A percentile compares a stretch with the other conserved stretches of the same genome.
Evolutionary conservation across 2,329 filamentous ascomycete genomes (phyloP).

Genomic region (Paecilomyces dactylethromorphus): DNA sequence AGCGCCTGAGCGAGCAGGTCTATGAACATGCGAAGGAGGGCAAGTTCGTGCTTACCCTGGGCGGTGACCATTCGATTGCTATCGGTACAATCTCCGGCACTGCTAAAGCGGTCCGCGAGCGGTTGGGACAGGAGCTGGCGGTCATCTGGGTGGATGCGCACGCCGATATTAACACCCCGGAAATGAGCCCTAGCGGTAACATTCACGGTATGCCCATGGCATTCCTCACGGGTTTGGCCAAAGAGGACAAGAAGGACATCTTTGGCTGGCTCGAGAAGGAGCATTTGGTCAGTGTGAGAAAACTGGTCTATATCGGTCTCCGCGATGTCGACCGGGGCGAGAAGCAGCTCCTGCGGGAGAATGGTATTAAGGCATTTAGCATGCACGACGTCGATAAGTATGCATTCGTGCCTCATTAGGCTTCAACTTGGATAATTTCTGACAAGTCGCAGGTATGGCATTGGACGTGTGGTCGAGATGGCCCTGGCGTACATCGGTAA

Average conservation of each 20-base stretch:
- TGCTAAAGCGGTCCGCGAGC: constrained; percentile 77
- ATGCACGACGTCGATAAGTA: constrained; percentile 97
- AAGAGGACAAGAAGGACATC: constrained; percentile 65
- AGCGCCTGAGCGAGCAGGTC: constrained; percentile 72
- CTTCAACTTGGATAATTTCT: not conserved
- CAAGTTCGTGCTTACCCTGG: constrained; percentile 83
- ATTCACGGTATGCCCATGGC: constrained; percentile 97
- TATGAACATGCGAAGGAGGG: constrained; percentile 80
- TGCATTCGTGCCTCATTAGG: constrained; percentile 17
- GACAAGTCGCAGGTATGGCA: constrained; percentile 62
- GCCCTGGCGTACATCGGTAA: constrained; percentile 90
- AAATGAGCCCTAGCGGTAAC: constrained; percentile 83
- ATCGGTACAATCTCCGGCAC: constrained; percentile 88
- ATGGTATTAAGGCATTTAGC: constrained; percentile 91
- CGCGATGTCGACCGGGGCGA: constrained; percentile 89
- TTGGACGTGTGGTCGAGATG: constrained; percentile 95
- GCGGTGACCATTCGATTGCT: constrained; percentile 93
- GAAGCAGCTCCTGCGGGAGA: constrained; percentile 82
- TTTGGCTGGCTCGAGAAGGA: constrained; percentile 81
- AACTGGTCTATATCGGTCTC: constrained; percentile 94
- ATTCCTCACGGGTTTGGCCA: constrained; percentile 80
- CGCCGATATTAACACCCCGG: constrained; percentile 94
- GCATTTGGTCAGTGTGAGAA: constrained; percentile 58
- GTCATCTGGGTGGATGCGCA: constrained; percentile 99
- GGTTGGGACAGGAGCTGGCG: constrained; percentile 74